phyloP scores from a whole-genome alignment of 2,329 filamentous ascomycete species.

The Hymenoscyphus repandus region DNA sequence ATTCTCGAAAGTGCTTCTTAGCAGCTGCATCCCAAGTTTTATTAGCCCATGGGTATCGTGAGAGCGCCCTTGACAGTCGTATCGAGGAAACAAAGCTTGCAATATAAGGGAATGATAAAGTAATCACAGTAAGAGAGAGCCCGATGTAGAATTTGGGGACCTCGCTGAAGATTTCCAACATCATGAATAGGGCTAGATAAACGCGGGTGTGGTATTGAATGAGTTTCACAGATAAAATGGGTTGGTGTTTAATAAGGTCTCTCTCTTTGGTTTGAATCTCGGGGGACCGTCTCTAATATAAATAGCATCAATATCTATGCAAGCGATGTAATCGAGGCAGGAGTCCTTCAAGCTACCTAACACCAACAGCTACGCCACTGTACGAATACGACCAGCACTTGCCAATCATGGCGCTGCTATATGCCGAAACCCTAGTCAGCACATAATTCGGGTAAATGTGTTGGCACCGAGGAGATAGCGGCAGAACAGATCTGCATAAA shows the following conservation, averaged over 20 bases:
- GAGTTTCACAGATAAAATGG: no score
- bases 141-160: conserved; percentile 2
- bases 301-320: no score
- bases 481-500: no score
- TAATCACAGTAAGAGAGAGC: not conserved
- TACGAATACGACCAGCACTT: not conserved
- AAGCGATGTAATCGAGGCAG: no score
- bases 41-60: conserved; percentile 10
- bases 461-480: not conserved
- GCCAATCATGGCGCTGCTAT: not conserved
- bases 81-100: not conserved
- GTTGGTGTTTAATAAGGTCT: no score
- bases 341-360: no score
- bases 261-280: no score
- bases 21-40: conserved; percentile 12
- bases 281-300: no score
- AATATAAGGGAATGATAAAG: not conserved
- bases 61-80: conserved; percentile 4
- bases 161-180: not conserved
- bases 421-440: not conserved
- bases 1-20: conserved; percentile 6
- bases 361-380: no score
- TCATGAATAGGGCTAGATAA: no score
- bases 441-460: not conserved
- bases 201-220: no score